Conservation (phyloP, 1,284 basidiomycete genomes). For the Blastosporella zonata region DNA sequence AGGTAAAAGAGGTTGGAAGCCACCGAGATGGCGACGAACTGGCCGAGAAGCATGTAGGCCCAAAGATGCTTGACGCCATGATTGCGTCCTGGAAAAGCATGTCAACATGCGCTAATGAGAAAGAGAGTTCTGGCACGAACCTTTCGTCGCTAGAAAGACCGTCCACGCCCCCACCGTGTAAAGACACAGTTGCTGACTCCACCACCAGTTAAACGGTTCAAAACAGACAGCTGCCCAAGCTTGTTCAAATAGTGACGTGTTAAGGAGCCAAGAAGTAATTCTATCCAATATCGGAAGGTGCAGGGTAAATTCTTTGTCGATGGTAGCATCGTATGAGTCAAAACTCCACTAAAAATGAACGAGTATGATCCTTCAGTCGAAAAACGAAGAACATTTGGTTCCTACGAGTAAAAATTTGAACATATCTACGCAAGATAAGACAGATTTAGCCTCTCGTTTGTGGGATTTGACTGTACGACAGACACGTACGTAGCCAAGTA, state of each 20-base stretch:
- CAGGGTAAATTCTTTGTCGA: conserved; percentile 8
- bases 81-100: conserved; percentile 34
- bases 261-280: conserved; percentile 55
- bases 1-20: conserved; percentile 66
- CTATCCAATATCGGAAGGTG: conserved; percentile 27
- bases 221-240: conserved; percentile 38
- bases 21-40: conserved; percentile 72
- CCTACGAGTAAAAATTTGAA: conserved; percentile 50
- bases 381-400: background rate
- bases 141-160: conserved; percentile 54
- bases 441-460: background rate
- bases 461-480: background rate
- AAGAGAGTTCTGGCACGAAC: conserved; percentile 31
- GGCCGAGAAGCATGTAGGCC: conserved; percentile 76
- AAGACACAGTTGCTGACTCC: conserved; percentile 70
- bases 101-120: background rate
- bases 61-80: conserved; percentile 53
- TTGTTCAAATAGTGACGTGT: conserved; percentile 65
- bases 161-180: conserved; percentile 68
- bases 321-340: conserved; percentile 35
- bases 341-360: conserved; percentile 50
- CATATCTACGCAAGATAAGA: conserved; percentile 40
- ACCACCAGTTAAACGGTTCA: conserved; percentile 63
- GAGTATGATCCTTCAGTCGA: background rate
- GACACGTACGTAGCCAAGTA: conserved; percentile 66